Evolutionary conservation across 2,329 filamentous ascomycete genomes (phyloP).

Genomic region (Neonectria sp.): DNA sequence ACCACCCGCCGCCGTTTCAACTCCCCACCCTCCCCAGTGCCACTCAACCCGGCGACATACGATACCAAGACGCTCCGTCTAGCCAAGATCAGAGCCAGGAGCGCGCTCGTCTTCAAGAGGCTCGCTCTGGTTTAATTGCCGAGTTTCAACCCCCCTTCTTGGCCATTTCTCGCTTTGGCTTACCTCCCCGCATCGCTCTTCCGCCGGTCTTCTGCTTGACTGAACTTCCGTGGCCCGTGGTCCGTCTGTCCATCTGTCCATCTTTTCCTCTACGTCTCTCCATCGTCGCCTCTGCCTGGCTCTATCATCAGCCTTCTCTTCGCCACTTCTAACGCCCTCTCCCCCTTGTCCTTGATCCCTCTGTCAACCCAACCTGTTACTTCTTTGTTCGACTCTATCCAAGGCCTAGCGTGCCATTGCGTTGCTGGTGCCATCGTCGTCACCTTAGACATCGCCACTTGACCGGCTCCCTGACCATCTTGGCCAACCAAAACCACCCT

Average conservation of each 20-base stretch:
- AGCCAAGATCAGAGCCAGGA: background rate
- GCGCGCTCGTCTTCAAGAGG: background rate
- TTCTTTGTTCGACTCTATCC: background rate
- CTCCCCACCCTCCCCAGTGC: constrained; percentile 24
- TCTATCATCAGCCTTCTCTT: constrained; percentile 3
- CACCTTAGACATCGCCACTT: constrained; percentile 9
- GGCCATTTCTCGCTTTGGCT: constrained; percentile 14
- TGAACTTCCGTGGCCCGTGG: background rate
- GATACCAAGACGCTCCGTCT: constrained; percentile 1
- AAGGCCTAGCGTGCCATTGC: background rate
- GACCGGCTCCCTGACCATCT: background rate
- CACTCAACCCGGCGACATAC: background rate
- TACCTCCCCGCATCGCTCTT: constrained; percentile 16
- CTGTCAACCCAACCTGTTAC: background rate
- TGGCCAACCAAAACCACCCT: constrained; percentile 3
- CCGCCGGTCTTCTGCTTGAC: background rate
- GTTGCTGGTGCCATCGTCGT: background rate
- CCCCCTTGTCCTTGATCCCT: background rate
- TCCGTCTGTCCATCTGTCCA: constrained; percentile 9
- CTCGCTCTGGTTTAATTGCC: constrained; percentile 8
- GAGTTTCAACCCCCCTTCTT: constrained; percentile 22
- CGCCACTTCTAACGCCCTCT: background rate
- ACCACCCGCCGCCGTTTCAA: constrained; percentile 26
- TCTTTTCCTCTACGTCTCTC: constrained; percentile 1
- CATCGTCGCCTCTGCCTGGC: constrained; percentile 3